These are phyloP conservation scores for Elongisporangium anandrum DNA, from an alignment of 352 stramenopile genomes.

Conservation along the genomic window DNA sequence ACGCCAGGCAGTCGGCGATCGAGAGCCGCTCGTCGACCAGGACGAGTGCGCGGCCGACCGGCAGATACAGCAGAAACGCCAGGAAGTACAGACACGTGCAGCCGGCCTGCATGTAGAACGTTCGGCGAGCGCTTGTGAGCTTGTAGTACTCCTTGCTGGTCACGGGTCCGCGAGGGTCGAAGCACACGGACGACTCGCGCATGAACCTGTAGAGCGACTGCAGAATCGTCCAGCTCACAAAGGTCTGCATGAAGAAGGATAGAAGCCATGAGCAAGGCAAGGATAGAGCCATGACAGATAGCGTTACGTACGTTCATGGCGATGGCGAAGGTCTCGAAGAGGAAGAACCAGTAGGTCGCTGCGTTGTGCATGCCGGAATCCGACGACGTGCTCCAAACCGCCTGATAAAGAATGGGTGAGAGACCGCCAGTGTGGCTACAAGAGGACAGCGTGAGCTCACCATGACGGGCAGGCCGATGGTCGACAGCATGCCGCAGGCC, in stretches of 20 bases:
- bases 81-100: constrained; percentile 14
- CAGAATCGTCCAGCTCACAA: constrained; percentile 29
- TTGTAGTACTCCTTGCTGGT: constrained; percentile 10
- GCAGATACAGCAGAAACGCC: constrained; percentile 18
- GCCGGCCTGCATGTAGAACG: constrained; percentile 24
- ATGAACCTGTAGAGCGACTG: constrained; percentile 11
- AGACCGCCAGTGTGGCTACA: neutral
- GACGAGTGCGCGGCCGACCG: constrained; percentile 17
- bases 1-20: constrained; percentile 47
- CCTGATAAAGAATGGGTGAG: neutral
- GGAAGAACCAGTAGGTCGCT: constrained; percentile 31
- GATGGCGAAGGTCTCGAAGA: constrained; percentile 27
- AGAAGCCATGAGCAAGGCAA: no score
- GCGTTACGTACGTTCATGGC: constrained; percentile 25
- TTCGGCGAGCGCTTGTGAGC: constrained; percentile 14
- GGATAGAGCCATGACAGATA: no score
- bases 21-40: constrained; percentile 22
- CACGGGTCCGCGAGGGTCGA: neutral
- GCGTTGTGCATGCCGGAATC: constrained; percentile 21
- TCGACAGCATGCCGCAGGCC: constrained; percentile 32
- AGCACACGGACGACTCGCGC: constrained; percentile 8
- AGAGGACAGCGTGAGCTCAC: constrained; percentile 11
- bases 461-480: constrained; percentile 45
- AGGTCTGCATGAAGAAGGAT: constrained; percentile 19
- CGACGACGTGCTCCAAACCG: constrained; percentile 20